These are phyloP conservation scores for Tetrapyrgos nigripes DNA, from an alignment of 1,284 basidiomycete genomes.

Conservation along the genomic window DNA sequence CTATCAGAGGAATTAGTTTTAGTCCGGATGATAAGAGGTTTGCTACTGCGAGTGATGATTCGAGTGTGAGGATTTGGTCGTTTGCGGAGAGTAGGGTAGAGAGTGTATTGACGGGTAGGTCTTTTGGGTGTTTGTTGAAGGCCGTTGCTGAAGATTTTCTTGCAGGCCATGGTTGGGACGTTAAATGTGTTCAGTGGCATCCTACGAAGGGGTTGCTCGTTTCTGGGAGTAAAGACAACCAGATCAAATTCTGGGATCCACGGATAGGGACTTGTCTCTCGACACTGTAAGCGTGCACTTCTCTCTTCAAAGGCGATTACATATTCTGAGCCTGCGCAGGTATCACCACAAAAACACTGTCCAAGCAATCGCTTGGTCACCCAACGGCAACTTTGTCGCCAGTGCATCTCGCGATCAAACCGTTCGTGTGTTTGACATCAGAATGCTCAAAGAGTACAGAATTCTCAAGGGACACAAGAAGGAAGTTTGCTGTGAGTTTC, in stretches of 20 bases:
- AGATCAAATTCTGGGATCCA: constrained; percentile 99
- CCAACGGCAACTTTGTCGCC: constrained; percentile 92
- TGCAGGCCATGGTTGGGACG: constrained; percentile 97
- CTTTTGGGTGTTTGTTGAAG: background rate
- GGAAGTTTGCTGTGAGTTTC: constrained; percentile 92
- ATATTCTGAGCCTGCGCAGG: constrained; percentile 45
- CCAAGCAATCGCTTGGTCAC: constrained; percentile 92
- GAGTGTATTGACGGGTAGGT: constrained; percentile 80
- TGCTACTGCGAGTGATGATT: constrained; percentile 95
- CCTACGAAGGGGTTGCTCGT: constrained; percentile 94
- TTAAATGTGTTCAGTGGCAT: constrained; percentile 99
- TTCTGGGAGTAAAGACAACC: constrained; percentile 96
- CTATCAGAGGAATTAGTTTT: constrained; percentile 90
- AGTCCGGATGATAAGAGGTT: constrained; percentile 92
- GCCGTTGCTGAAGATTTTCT: constrained; percentile 1
- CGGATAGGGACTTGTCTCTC: constrained; percentile 87
- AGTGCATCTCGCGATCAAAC: constrained; percentile 95
- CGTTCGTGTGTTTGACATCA: constrained; percentile 96
- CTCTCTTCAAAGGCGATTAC: constrained; percentile 1
- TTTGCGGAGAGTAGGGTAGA: constrained; percentile 94
- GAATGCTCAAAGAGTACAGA: constrained; percentile 95
- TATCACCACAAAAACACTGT: constrained; percentile 98
- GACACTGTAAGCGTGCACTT: constrained; percentile 67
- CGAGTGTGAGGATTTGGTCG: constrained; percentile 93
- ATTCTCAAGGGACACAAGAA: constrained; percentile 95